Conservation (phyloP, 768 basidiomycete genomes). For the Rhodotorula sphaerocarpa region DNA sequence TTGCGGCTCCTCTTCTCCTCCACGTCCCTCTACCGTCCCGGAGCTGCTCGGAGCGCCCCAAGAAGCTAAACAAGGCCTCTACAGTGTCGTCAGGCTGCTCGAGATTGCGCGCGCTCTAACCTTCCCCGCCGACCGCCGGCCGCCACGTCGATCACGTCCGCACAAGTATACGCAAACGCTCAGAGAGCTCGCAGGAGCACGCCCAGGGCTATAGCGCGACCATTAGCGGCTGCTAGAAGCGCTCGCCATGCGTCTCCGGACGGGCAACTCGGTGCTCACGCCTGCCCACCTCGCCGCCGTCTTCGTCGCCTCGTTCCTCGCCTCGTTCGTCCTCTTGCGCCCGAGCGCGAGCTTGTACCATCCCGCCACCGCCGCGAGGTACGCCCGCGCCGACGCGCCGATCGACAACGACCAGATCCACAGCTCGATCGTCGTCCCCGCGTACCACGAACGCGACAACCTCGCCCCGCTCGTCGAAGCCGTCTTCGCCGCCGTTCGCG, state of each 20-base stretch:
- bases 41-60: no score
- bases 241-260: background rate
- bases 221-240: background rate
- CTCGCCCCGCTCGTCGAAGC: conserved; percentile 35
- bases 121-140: no score
- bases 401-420: conserved; percentile 13
- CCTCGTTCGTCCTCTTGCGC: conserved; percentile 22
- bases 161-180: no score
- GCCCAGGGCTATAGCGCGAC: no score
- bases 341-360: conserved; percentile 16
- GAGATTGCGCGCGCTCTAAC: no score
- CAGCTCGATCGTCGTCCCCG: conserved; percentile 37
- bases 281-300: background rate
- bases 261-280: background rate
- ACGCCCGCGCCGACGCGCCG: conserved; percentile 1
- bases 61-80: no score
- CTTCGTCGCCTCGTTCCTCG: conserved; percentile 13
- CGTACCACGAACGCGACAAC: conserved; percentile 39
- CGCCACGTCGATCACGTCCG: no score
- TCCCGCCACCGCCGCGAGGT: conserved; percentile 5
- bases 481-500: conserved; percentile 27
- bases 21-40: no score
- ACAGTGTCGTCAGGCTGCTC: no score
- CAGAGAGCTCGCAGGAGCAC: no score
- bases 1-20: no score